Base-by-base conservation (phyloP, 2,329 filamentous ascomycete genomes). In the Hymenoscyphus infarciens region DNA sequence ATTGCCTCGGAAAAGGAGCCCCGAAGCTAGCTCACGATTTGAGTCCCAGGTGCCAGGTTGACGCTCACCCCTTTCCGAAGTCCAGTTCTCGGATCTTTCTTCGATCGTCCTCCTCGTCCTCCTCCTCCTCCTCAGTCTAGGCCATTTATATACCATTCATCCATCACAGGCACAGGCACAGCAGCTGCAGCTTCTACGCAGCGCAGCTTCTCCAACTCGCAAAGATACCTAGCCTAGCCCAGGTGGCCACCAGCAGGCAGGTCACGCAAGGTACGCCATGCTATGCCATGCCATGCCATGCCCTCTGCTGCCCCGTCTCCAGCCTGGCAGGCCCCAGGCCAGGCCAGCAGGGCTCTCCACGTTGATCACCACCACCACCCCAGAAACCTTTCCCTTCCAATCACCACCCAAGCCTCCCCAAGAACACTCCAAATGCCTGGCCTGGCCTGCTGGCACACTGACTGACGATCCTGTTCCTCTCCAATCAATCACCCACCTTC, bases 261-360 rank as follows among this genome's bases (percentile, higher is more conserved):
- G 35, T 39, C 19, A 57, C 33, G 56, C 56, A 57, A 57, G 56
- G 56, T 57, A 57, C 56, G 56, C 35, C 16, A n/a, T n/a, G n/a
- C n/a, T n/a, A n/a, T n/a, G n/a, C n/a, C n/a, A n/a, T n/a, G n/a
- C n/a, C n/a, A n/a, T n/a, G n/a, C n/a, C 25, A 11, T 16, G 15
- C 10, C 11, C 11, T 5, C 6, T 19, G 10, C 27, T n/a, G n/a
- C 11, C 54, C 22, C 49, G 29, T 31, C 29, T 31, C 29, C 7
- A 31, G 7, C 22, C 11, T 54, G 35, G 13, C 35, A 38, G 35
- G 35, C 35, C 35, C 13, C 35, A 35, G 31, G 31, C 7, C 25
- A 27, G 25, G 25, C 25, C 25, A 27, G 35, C 25, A 27, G 35
- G 13, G 11, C 35, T 15, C 35, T 16, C 35, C 35, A 38, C 13